Conservation (phyloP, 306 rosid genomes). For the Lathyrus aphaca region DNA sequence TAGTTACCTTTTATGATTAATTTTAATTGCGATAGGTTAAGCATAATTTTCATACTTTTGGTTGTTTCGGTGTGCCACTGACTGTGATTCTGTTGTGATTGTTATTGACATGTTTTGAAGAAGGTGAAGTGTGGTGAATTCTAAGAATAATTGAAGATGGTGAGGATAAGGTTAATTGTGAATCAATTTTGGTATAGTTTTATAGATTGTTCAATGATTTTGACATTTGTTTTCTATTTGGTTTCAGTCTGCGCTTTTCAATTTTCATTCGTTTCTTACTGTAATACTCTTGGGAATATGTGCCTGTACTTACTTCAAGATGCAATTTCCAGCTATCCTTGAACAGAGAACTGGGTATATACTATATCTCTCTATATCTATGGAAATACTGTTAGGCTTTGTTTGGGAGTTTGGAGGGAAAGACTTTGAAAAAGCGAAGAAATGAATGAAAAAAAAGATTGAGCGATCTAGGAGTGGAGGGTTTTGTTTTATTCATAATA, state of each 20-base stretch:
- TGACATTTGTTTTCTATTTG: conserved; percentile 36
- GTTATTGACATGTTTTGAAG: conserved; percentile 29
- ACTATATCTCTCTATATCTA: neutral
- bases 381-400: neutral
- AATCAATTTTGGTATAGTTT: neutral
- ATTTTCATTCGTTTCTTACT: conserved; percentile 57
- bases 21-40: neutral
- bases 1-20: neutral
- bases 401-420: too few species aligned
- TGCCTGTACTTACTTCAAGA: conserved; percentile 55
- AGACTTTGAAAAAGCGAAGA: too few species aligned
- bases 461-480: too few species aligned
- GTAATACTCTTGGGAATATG: conserved; percentile 57
- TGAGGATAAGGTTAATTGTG: conserved; percentile 15
- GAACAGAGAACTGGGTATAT: conserved; percentile 57
- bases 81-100: conserved; percentile 15
- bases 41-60: neutral
- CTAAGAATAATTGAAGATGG: conserved; percentile 34
- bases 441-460: too few species aligned
- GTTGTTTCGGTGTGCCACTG: neutral
- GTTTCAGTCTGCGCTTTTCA: conserved; percentile 59
- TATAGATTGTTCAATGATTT: conserved; percentile 1
- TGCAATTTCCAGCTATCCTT: conserved; percentile 59
- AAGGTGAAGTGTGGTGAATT: conserved; percentile 38
- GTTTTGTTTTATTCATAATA: too few species aligned